Evolutionary conservation across 2,329 filamentous ascomycete species (phyloP), one percentile per base, ranked within the genome.

Genomic region (Seiridium unicorne): DNA sequence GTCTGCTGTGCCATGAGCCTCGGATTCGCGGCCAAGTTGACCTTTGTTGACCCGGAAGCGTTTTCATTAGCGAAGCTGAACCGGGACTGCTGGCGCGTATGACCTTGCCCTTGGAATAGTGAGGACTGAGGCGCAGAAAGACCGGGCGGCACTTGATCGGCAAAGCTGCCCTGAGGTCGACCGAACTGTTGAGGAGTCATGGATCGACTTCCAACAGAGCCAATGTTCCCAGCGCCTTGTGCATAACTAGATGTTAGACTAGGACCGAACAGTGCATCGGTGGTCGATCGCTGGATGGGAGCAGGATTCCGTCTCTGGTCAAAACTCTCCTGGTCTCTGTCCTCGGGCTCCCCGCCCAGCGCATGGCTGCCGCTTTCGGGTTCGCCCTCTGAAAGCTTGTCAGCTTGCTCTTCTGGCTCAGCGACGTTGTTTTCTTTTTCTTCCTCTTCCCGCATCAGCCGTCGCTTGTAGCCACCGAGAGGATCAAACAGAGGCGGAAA

Each of bases 271-370:
- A 84, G 69, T 8, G 79, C 81, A 56, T 83, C 84, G 36, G 77
- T 74, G 61, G 73, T 79, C 57, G 79, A 80, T 67, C 90, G 85
- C 69, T 93, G 90, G 40, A 92, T 90, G 8, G 93, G 91, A 6
- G 92, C 87, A 10, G 85, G 86, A 61, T 87, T 85, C 55, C 87
- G 84, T 62, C 87, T 84, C 61, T 85, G 84, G 48, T 84, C 81
- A 46, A 83, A 83, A 51, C 73, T 71, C 18, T 74, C 70, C 49
- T 77, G 76, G 31, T 92, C 89, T 63, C 85, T 83, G 65, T 96
- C 92, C 72, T 98, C 94, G 0, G 94, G 94, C 72, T 98, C 94
- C 48, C 94, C 94, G 60, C 94, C 94, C 18, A 98, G 82, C 61
- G 96, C 93, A 60, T 95, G 81, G 72, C 94, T 98, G 11, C 87